These are phyloP conservation scores for Echium plantagineum DNA, from an alignment of 257 asterid genomes.

Conservation along the genomic window DNA sequence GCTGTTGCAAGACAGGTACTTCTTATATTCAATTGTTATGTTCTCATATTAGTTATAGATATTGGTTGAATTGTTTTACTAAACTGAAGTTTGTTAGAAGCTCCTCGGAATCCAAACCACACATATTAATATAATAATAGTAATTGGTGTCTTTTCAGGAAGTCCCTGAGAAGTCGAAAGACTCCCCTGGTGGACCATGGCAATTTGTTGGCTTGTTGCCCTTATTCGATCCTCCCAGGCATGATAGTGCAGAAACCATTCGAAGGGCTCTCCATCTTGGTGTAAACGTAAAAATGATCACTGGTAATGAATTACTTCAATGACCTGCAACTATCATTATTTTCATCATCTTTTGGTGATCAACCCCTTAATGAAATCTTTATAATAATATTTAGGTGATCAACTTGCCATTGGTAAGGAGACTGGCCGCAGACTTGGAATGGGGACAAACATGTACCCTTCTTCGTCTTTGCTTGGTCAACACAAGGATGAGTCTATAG, in stretches of 20 bases:
- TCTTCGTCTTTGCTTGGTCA: conserved; percentile 88
- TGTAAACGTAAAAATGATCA: conserved; percentile 93
- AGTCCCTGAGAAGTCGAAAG: conserved; percentile 78
- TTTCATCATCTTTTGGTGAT: conserved; percentile 1
- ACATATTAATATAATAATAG: no score
- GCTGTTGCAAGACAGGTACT: conserved; percentile 90
- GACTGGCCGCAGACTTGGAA: conserved; percentile 96
- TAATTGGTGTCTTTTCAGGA: conserved; percentile 34
- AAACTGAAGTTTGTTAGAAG: neutral
- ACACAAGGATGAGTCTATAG: conserved; percentile 86
- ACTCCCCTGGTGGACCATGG: conserved; percentile 81
- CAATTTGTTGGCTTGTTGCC: conserved; percentile 83
- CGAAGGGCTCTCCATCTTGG: conserved; percentile 92
- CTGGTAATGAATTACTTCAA: conserved; percentile 37
- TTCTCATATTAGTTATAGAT: neutral
- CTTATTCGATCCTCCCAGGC: conserved; percentile 95
- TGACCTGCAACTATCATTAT: conserved; percentile 3
- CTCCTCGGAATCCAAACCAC: neutral
- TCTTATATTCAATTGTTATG: neutral
- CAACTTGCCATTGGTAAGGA: conserved; percentile 98
- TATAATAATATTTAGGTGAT: conserved; percentile 45
- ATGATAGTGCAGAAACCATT: conserved; percentile 97
- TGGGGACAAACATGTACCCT: conserved; percentile 98
- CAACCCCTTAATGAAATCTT: neutral
- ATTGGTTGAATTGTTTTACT: neutral